Evolutionary conservation across 805 yeast genomes (phyloP).

Genomic region (Metschnikowia borealis): DNA sequence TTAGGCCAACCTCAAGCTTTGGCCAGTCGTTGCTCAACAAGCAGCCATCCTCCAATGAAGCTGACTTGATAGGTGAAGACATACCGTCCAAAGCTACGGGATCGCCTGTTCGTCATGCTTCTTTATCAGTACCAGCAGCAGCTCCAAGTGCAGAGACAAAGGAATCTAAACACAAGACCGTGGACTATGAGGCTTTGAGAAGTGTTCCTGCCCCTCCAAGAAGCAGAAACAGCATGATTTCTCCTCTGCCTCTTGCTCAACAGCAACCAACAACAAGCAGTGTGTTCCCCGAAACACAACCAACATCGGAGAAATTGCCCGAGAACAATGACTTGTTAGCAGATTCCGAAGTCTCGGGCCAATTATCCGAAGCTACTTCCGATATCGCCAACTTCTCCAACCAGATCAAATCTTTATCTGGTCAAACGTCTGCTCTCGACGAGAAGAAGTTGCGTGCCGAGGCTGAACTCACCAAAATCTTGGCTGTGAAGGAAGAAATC

Average conservation of each 20-base stretch:
- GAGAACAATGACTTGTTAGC: conserved; percentile 50
- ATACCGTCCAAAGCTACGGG: conserved; percentile 9
- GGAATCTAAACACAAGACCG: conserved; percentile 12
- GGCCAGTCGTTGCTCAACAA: conserved; percentile 63
- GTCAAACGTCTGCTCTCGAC: conserved; percentile 67
- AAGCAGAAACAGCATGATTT: conserved; percentile 6
- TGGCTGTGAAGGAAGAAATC: conserved; percentile 64
- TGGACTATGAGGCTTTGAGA: conserved; percentile 51
- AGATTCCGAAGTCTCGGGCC: conserved; percentile 57
- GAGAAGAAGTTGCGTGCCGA: conserved; percentile 72
- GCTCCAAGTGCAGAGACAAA: conserved; percentile 22
- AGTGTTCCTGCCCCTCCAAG: conserved; percentile 44
- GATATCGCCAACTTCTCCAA: conserved; percentile 84
- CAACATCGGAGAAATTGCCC: conserved; percentile 1
- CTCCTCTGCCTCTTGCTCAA: conserved; percentile 5
- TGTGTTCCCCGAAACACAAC: background rate
- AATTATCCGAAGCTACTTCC: conserved; percentile 72
- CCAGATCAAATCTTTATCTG: conserved; percentile 73
- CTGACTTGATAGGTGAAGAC: conserved; percentile 34
- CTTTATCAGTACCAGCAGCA: conserved; percentile 21
- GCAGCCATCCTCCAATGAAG: conserved; percentile 9
- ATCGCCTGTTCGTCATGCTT: conserved; percentile 8
- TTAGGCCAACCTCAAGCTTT: conserved; percentile 80
- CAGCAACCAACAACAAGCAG: background rate
- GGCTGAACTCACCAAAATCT: conserved; percentile 67